A percentile compares a stretch with the other conserved stretches of the same genome.
Evolutionary conservation across 2,329 filamentous ascomycete genomes (phyloP).

Genomic region (Leptographium wingfieldii): DNA sequence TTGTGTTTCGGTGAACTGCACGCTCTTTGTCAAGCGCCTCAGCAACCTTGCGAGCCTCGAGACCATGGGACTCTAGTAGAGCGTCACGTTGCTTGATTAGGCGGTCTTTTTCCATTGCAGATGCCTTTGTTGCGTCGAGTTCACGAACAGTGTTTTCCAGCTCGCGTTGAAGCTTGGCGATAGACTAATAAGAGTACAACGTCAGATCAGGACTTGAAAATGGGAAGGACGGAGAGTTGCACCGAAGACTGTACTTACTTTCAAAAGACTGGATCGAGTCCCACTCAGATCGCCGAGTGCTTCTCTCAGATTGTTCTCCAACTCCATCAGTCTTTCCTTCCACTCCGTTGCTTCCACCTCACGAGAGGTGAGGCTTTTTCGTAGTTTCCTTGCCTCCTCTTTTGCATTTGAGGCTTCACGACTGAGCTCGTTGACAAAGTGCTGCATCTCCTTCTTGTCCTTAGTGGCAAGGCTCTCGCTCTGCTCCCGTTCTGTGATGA

Average conservation of each 20-base stretch:
- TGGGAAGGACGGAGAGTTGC: not conserved
- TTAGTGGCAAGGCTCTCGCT: slow-evolving; percentile 74
- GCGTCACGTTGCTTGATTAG: slow-evolving; percentile 81
- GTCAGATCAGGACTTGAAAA: not conserved
- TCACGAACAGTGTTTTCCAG: slow-evolving; percentile 75
- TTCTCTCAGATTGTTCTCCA: slow-evolving; percentile 79
- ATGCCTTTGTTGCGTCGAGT: slow-evolving; percentile 63
- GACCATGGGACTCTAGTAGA: slow-evolving; percentile 74
- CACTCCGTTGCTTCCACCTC: slow-evolving; percentile 84
- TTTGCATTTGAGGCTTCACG: slow-evolving; percentile 67
- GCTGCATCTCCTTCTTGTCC: slow-evolving; percentile 91
- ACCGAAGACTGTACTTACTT: slow-evolving; percentile 34
- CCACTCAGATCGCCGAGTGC: slow-evolving; percentile 80
- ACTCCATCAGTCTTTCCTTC: slow-evolving; percentile 80
- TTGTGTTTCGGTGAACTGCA: slow-evolving; percentile 71
- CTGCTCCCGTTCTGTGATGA: slow-evolving; percentile 71
- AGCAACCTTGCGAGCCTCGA: slow-evolving; percentile 73
- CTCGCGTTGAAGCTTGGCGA: slow-evolving; percentile 77
- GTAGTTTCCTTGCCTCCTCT: slow-evolving; percentile 71
- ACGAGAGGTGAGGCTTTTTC: slow-evolving; percentile 68
- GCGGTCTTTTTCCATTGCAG: slow-evolving; percentile 79
- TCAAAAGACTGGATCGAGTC: slow-evolving; percentile 72
- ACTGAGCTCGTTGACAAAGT: slow-evolving; percentile 86
- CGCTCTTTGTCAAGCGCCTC: slow-evolving; percentile 90
- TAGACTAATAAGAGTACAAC: slow-evolving; percentile 38